Evolutionary conservation across 208 protist genomes (phyloP), one percentile per base, ranked within the genome.

Genomic region (Wallacemonas sp.): DNA sequence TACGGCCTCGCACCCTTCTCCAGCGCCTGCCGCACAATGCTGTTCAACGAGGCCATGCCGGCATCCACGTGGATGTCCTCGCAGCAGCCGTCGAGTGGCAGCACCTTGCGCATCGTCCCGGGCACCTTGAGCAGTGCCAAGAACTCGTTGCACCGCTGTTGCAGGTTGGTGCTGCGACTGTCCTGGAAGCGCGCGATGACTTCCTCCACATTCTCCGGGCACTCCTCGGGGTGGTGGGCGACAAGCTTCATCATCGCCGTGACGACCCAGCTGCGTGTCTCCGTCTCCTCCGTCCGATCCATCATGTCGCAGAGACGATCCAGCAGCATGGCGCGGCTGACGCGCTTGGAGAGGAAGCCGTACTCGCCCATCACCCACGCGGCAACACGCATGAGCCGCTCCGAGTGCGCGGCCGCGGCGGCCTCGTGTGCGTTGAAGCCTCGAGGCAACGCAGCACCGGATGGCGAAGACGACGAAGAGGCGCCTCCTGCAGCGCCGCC

Each of bases 361-460:
- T 98, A 98, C 77, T 98, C 97, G 14, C 95, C 94, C 27, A 98
- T 84, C 41, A 97, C 82, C 95, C 95, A 98, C 9, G 88, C 84
- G 12, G 80, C 87, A 24, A 97, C 76, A 34, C 87, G 80, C 16
- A 70, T 65, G 30, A 96, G 57, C n/a, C 68, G 41, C 38, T 93
- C 83, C 3, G 87, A 58, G 30, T 58, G 34, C 52, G 52, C 52
- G 4, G 52, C 52, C 16, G 52, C 26, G 19, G 64, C 12, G 16
- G 38, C 39, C 12, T 56, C 60, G 30, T 32, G 5, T 60, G 58
- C n/a, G 32, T 26, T 47, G 32, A 58, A 58, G 30, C 52, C 38
- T 17, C 24, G 33, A 17, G 34, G 26, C 36, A 41, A 14, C 11
- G 21, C 21, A 33, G 17, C 30, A 0, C 63, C 27, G 39, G 44